These are phyloP conservation scores for Malassezia restricta DNA, from an alignment of 1,284 basidiomycete genomes.

Conservation along the genomic window DNA sequence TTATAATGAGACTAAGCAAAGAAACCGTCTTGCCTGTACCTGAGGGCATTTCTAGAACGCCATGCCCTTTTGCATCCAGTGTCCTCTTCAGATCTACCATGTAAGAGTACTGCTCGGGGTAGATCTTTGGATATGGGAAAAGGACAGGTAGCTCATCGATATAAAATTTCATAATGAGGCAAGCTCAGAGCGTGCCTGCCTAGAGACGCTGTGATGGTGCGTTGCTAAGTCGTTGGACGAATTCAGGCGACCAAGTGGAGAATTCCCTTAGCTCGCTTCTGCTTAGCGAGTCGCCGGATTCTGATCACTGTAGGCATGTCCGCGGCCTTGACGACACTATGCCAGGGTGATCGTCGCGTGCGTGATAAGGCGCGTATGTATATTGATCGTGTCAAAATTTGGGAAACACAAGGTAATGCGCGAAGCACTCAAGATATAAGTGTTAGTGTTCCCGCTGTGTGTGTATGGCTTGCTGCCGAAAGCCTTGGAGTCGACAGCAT, in stretches of 20 bases:
- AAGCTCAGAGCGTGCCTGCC: neutral
- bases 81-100: slow-evolving; percentile 97
- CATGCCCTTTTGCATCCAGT: slow-evolving; percentile 82
- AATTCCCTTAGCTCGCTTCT: neutral
- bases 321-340: slow-evolving; percentile 7
- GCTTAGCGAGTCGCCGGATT: neutral
- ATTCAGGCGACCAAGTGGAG: no score
- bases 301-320: neutral
- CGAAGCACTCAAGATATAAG: slow-evolving; percentile 9
- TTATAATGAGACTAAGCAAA: slow-evolving; percentile 85
- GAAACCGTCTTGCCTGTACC: slow-evolving; percentile 99
- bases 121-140: slow-evolving; percentile 48
- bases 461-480: slow-evolving; percentile 14
- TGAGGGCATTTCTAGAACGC: slow-evolving; percentile 98
- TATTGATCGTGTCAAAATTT: slow-evolving; percentile 12
- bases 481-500: neutral
- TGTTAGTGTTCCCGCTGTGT: slow-evolving; percentile 3
- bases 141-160: slow-evolving; percentile 66
- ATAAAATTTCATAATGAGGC: slow-evolving; percentile 69
- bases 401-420: slow-evolving; percentile 15
- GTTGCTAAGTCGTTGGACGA: neutral
- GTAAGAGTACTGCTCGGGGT: slow-evolving; percentile 87
- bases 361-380: slow-evolving; percentile 13
- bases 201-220: neutral
- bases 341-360: slow-evolving; percentile 9